A percentile compares a stretch with the other conserved stretches of the same genome.
Conservation (phyloP, 345 rosid genomes). For the Cardamine chenopodiifolia region DNA sequence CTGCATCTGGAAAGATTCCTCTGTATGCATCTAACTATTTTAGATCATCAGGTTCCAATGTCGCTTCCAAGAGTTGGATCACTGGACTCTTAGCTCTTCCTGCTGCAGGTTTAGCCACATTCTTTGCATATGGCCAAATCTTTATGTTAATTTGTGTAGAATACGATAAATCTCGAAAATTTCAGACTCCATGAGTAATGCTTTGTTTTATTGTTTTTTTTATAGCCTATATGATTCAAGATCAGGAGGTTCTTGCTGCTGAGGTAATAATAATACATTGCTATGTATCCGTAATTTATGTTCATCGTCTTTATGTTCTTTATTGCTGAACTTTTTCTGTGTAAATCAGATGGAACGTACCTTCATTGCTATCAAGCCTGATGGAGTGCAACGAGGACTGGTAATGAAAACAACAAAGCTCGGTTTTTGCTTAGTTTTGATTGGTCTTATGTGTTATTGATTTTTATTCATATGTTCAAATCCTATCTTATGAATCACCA, state of each 20-base stretch:
- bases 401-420: slow-evolving; percentile 42
- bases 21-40: slow-evolving; percentile 54
- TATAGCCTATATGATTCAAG: slow-evolving; percentile 82
- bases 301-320: background rate
- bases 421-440: slow-evolving; percentile 20
- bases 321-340: background rate
- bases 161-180: background rate
- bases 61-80: slow-evolving; percentile 66
- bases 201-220: slow-evolving; percentile 14
- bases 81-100: slow-evolving; percentile 80
- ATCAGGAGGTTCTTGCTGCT: slow-evolving; percentile 87
- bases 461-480: background rate
- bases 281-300: background rate
- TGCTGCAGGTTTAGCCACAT: slow-evolving; percentile 69
- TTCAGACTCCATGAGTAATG: background rate
- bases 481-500: slow-evolving; percentile 34
- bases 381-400: slow-evolving; percentile 97
- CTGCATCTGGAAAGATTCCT: slow-evolving; percentile 58
- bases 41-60: slow-evolving; percentile 54
- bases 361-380: slow-evolving; percentile 98
- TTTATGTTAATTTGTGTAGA: background rate
- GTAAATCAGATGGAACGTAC: slow-evolving; percentile 76
- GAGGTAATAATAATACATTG: slow-evolving; percentile 55
- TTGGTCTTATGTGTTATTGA: slow-evolving; percentile 17
- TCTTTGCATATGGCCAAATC: background rate